Evolutionary conservation across 2,329 filamentous ascomycete genomes (phyloP).

Genomic region (Aspergillus novoparasiticus): DNA sequence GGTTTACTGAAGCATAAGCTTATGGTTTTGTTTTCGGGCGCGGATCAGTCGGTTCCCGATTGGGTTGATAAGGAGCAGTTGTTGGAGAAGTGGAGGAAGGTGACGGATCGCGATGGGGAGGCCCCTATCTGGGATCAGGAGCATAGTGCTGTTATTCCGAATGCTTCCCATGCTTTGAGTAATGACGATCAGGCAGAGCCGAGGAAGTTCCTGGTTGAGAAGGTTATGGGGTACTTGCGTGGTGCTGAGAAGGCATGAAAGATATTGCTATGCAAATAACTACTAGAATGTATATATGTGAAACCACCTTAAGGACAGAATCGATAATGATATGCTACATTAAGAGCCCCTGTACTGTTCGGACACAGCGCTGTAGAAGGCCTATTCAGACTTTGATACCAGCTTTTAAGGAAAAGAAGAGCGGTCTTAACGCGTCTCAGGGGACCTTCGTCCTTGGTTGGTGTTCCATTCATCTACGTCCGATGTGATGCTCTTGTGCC

Average conservation of each 20-base stretch:
- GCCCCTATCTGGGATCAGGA: slow-evolving; percentile 50
- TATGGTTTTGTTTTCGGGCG: slow-evolving; percentile 51
- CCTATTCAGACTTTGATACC: too few species aligned
- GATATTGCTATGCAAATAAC: background rate
- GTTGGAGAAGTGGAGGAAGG: slow-evolving; percentile 45
- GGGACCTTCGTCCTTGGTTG: too few species aligned
- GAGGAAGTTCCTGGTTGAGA: slow-evolving; percentile 27
- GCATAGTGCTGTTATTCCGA: slow-evolving; percentile 50
- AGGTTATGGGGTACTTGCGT: slow-evolving; percentile 30
- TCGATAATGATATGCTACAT: background rate
- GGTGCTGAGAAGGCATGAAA: background rate
- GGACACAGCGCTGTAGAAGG: too few species aligned
- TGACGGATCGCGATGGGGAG: slow-evolving; percentile 35
- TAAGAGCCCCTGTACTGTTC: too few species aligned
- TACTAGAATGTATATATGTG: background rate
- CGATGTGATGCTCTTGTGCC: too few species aligned
- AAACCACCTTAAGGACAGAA: background rate
- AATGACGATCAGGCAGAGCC: slow-evolving; percentile 39
- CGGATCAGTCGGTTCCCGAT: slow-evolving; percentile 49
- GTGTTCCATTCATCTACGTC: too few species aligned
- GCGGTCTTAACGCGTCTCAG: too few species aligned
- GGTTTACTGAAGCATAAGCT: slow-evolving; percentile 44
- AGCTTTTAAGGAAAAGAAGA: too few species aligned
- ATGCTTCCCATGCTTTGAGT: slow-evolving; percentile 39
- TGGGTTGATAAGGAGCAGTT: slow-evolving; percentile 51